These are phyloP conservation scores for Mycena filopes DNA, from an alignment of 768 basidiomycete species.

Conservation along the genomic window DNA sequence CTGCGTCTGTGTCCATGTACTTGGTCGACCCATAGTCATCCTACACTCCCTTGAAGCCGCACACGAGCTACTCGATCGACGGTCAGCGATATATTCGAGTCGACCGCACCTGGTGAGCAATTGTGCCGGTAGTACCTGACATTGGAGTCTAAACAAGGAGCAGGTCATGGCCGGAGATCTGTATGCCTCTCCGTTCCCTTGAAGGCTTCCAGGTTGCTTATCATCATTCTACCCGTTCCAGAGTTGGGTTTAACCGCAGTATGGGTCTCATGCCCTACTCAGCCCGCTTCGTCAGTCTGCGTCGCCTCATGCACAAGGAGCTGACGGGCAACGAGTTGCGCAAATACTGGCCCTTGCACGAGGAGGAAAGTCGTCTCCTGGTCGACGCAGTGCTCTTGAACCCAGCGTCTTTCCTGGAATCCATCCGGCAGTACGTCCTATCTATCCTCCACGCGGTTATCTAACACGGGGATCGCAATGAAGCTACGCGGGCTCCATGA, in stretches of 20 bases:
- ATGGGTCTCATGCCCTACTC: constrained; percentile 10
- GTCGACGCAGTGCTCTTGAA: constrained; percentile 3
- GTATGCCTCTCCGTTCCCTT: background rate
- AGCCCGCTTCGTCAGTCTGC: constrained; percentile 3
- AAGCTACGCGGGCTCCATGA: constrained; percentile 31
- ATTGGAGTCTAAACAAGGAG: background rate
- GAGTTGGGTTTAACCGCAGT: constrained; percentile 2
- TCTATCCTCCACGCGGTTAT: background rate
- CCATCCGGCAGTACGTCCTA: constrained; percentile 18
- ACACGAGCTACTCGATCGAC: constrained; percentile 1
- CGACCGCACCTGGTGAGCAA: constrained; percentile 8
- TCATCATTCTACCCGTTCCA: background rate
- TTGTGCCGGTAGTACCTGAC: too few relatives aligned
- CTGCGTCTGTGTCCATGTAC: constrained; percentile 8
- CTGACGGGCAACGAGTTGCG: constrained; percentile 1
- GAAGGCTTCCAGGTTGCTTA: too few relatives aligned
- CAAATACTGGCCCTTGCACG: constrained; percentile 24
- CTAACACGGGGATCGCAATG: background rate
- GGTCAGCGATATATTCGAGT: constrained; percentile 17
- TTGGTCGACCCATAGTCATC: constrained; percentile 15
- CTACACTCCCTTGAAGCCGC: constrained; percentile 7
- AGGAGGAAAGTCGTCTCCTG: constrained; percentile 21
- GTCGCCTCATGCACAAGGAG: constrained; percentile 20
- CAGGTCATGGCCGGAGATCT: constrained; percentile 22
- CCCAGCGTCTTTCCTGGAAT: constrained; percentile 3